These are phyloP conservation scores for Penicillium griseofulvum DNA, from an alignment of 2,329 filamentous ascomycete genomes.

Conservation along the genomic window DNA sequence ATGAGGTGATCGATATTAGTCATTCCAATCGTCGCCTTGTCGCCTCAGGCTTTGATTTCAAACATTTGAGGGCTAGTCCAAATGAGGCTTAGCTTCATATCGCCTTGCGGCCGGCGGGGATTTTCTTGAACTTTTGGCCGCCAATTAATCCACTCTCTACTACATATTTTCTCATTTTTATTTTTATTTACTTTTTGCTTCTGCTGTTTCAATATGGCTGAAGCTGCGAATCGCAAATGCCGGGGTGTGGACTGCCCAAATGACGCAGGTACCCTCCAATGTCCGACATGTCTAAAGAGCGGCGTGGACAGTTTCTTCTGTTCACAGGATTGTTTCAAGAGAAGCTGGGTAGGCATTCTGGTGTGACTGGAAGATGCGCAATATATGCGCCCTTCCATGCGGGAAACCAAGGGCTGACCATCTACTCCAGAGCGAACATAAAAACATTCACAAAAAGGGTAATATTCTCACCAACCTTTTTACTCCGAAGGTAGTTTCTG, in stretches of 20 bases:
- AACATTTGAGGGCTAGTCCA: background rate
- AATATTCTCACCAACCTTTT: conserved; percentile 70
- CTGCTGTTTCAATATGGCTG: conserved; percentile 18
- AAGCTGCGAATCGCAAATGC: conserved; percentile 54
- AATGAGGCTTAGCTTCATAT: background rate
- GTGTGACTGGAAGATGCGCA: conserved; percentile 27
- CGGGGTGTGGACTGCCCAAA: conserved; percentile 81
- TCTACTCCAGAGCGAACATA: conserved; percentile 68
- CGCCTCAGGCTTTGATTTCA: background rate
- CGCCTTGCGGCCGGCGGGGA: conserved; percentile 2
- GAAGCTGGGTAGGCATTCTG: conserved; percentile 77
- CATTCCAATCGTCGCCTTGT: background rate
- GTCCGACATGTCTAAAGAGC: conserved; percentile 89
- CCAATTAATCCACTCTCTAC: background rate
- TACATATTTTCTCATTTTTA: background rate
- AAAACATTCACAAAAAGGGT: conserved; percentile 78
- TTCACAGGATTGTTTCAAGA: conserved; percentile 98
- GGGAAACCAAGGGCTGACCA: conserved; percentile 12
- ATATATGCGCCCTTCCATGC: conserved; percentile 7
- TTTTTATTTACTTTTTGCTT: background rate
- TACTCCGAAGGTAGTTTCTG: conserved; percentile 79
- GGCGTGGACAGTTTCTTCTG: conserved; percentile 94
- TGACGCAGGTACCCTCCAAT: conserved; percentile 81
- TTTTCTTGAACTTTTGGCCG: conserved; percentile 7
- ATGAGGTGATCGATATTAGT: conserved; percentile 9